Conservation (phyloP, 495 filamentous ascomycete species). For the Tuber brumale region DNA sequence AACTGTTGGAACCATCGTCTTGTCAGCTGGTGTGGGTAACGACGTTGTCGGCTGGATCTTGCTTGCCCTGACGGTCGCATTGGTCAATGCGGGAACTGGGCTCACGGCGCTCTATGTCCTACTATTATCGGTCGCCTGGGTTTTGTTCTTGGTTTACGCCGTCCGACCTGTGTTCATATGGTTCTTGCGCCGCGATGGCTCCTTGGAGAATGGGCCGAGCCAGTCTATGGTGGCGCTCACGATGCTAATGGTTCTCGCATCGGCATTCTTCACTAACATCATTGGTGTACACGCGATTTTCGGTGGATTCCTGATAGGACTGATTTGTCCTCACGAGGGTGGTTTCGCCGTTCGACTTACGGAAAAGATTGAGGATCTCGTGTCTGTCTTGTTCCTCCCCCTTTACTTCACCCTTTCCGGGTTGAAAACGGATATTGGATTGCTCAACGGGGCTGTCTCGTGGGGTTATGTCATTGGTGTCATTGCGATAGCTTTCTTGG, state of each 20-base stretch:
- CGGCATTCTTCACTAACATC: slow-evolving; percentile 90
- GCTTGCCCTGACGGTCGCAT: slow-evolving; percentile 84
- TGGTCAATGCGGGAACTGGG: slow-evolving; percentile 83
- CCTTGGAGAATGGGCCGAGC: slow-evolving; percentile 81
- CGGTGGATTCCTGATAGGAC: slow-evolving; percentile 76
- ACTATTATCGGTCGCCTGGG: slow-evolving; percentile 66
- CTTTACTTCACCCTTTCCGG: slow-evolving; percentile 95
- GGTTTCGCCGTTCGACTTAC: slow-evolving; percentile 92
- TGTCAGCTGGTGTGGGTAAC: slow-evolving; percentile 92
- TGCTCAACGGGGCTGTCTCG: slow-evolving; percentile 72
- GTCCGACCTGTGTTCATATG: slow-evolving; percentile 74
- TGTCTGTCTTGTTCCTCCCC: slow-evolving; percentile 80
- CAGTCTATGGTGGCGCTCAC: slow-evolving; percentile 81
- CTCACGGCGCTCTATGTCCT: slow-evolving; percentile 83
- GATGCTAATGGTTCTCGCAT: slow-evolving; percentile 67
- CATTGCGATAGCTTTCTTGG: slow-evolving; percentile 72
- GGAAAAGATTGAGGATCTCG: slow-evolving; percentile 92
- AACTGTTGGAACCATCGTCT: slow-evolving; percentile 78
- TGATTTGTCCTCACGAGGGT: slow-evolving; percentile 90
- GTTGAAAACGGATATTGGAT: slow-evolving; percentile 77
- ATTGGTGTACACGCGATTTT: slow-evolving; percentile 92
- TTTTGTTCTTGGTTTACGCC: slow-evolving; percentile 66
- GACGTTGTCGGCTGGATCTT: slow-evolving; percentile 94
- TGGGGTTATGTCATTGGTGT: slow-evolving; percentile 92
- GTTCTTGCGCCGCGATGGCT: slow-evolving; percentile 64